phyloP scores from a whole-genome alignment of 768 basidiomycete genomes.

The Hebeloma cylindrosporum region DNA sequence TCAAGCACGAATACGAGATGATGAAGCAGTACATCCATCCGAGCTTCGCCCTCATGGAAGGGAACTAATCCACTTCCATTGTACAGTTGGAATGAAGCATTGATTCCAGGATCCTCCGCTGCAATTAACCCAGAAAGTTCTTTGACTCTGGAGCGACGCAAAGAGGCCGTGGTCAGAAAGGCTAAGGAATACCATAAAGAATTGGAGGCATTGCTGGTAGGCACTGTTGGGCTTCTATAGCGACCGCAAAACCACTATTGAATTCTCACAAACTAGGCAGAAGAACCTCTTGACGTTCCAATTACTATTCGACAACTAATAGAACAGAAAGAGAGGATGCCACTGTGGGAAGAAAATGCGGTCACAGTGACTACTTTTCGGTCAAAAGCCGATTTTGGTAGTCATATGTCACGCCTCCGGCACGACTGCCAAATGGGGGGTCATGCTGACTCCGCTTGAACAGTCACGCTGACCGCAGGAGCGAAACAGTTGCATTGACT shows the following conservation, averaged over 20 bases:
- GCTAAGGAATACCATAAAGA: constrained; percentile 48
- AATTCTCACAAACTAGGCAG: constrained; percentile 21
- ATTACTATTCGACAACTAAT: constrained; percentile 40
- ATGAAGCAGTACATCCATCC: constrained; percentile 35
- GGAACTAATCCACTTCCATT: background rate
- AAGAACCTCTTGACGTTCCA: constrained; percentile 30
- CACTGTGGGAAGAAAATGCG: too few relatives aligned
- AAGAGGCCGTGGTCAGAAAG: constrained; percentile 42
- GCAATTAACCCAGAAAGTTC: constrained; percentile 24
- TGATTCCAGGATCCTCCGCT: constrained; percentile 24
- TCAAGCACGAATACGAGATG: constrained; percentile 36
- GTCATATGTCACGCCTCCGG: too few relatives aligned
- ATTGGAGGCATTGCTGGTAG: constrained; percentile 35
- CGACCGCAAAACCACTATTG: background rate
- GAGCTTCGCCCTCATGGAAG: background rate
- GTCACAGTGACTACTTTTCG: too few relatives aligned
- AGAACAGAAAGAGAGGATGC: constrained; percentile 38
- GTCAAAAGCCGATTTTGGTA: too few relatives aligned
- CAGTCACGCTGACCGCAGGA: too few relatives aligned
- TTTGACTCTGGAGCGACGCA: constrained; percentile 36
- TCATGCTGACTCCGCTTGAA: too few relatives aligned
- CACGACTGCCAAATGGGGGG: too few relatives aligned
- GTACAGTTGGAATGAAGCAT: constrained; percentile 35
- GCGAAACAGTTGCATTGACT: too few relatives aligned
- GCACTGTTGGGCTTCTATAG: background rate